These are phyloP conservation scores for Leptosphaerulina australis DNA, from an alignment of 2,329 filamentous ascomycete genomes.

Conservation along the genomic window DNA sequence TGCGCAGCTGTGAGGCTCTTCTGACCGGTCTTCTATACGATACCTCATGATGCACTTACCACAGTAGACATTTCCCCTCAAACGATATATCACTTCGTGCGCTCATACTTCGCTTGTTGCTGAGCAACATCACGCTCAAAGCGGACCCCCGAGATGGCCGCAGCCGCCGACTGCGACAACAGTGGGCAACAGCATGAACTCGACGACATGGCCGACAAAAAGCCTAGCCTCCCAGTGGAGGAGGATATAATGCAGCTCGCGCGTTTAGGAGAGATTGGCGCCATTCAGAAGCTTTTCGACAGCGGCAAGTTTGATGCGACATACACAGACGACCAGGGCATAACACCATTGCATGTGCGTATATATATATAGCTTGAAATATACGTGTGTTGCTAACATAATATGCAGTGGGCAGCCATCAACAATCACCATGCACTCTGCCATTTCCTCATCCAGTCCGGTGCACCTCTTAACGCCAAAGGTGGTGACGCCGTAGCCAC, in stretches of 20 bases:
- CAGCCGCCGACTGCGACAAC: constrained; percentile 27
- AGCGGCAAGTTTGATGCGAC: constrained; percentile 79
- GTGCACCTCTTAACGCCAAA: constrained; percentile 91
- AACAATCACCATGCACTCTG: constrained; percentile 98
- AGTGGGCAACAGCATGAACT: constrained; percentile 45
- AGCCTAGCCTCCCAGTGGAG: constrained; percentile 58
- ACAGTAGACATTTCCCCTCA: background rate
- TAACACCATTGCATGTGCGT: constrained; percentile 89
- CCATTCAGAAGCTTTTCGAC: constrained; percentile 89
- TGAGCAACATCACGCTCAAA: constrained; percentile 1
- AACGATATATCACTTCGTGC: background rate
- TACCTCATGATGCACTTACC: constrained; percentile 23
- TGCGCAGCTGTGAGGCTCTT: constrained; percentile 17
- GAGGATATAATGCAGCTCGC: constrained; percentile 97
- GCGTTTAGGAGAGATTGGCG: constrained; percentile 80
- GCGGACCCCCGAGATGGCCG: constrained; percentile 39
- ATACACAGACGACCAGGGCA: constrained; percentile 87
- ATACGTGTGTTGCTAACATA: constrained; percentile 14
- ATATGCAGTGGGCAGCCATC: constrained; percentile 88
- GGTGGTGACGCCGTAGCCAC: constrained; percentile 95
- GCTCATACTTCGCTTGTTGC: constrained; percentile 3
- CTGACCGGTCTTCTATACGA: constrained; percentile 5
- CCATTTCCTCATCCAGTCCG: constrained; percentile 85
- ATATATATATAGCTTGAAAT: background rate
- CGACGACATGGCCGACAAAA: constrained; percentile 44